A percentile compares a stretch with the other conserved stretches of the same genome.
Conservation (phyloP, 441 rosid species). For the Adansonia grandidieri region DNA sequence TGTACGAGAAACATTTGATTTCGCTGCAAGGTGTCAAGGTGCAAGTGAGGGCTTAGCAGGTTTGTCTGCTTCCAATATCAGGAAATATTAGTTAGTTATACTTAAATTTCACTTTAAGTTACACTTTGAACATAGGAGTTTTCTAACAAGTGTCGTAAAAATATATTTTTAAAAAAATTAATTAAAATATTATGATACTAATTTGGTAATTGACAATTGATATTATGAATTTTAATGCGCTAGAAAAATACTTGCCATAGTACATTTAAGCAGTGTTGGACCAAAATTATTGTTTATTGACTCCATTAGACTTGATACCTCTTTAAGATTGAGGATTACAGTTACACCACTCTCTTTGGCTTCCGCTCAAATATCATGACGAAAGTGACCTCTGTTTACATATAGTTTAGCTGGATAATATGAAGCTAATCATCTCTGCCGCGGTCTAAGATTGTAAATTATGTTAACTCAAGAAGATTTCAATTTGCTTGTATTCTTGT, state of each 20-base stretch:
- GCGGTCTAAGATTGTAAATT: neutral
- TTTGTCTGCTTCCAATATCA: constrained; percentile 26
- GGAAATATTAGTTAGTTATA: neutral
- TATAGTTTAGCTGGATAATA: neutral
- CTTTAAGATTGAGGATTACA: no score
- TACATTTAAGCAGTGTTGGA: neutral
- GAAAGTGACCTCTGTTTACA: neutral
- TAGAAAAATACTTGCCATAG: neutral
- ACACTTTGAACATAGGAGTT: neutral
- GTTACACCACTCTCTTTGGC: neutral
- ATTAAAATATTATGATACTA: neutral
- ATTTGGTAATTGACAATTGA: neutral
- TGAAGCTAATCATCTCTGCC: neutral
- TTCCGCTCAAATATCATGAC: neutral
- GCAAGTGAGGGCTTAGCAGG: constrained; percentile 87
- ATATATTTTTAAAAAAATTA: neutral
- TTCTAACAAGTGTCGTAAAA: neutral
- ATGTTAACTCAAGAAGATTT: neutral
- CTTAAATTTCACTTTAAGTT: neutral
- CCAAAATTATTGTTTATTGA: neutral
- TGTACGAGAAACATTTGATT: constrained; percentile 94
- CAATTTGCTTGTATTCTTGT: neutral
- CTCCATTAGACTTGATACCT: neutral
- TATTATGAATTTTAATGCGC: neutral
- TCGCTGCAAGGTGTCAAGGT: constrained; percentile 94